Base-by-base conservation (phyloP, 805 yeast genomes). In the Sugiyamaella smithiae region DNA sequence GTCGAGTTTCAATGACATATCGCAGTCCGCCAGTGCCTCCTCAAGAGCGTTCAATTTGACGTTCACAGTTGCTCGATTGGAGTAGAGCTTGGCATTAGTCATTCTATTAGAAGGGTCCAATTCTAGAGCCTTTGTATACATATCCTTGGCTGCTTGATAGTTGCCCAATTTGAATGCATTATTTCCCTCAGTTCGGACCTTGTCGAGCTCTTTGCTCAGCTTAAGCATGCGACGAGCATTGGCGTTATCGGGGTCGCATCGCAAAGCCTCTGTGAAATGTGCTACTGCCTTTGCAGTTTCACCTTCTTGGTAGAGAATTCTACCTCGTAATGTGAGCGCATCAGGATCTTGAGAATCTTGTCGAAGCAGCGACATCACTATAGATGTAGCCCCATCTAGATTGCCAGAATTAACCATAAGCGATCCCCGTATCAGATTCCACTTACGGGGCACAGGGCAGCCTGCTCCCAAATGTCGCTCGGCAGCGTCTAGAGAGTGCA, bases 11-110 rank as follows among this genome's bases (percentile, higher is more conserved):
- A 91, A 70, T 0, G 97, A 83, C 20, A 68, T 69, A 36, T 81
- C 80, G 61, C 95, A 81, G 67, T 91, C 97, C 12, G 65, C 69
- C 2, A 90, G 74, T 0, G 96, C 95, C 51, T 78, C 77, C 3
- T 91, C 95, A 63, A 83, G 84, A 56, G 79, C 80, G 58, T 88
- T 96, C 44, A 85, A 65, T 61, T 85, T 82, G 59, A 88, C 75
- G 57, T 88, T 82, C 1, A 86, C 95, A 50, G 90, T 89, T 0
- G 98, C 97, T 55, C 97, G 75, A 67, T 91, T 91, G 7, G 96
- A 83, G 62, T 73, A 88, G 54, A 84, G 81, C 49, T 59, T 63
- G 42, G 67, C 49, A 48, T 61, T 65, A 12, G 57, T 57, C 26
- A 82, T 75, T 1, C 86, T 79, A 45, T 82, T 81, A 9, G 67